These are phyloP conservation scores for Verticillium albo-atrum DNA, from an alignment of 2,329 filamentous ascomycete species.

Conservation along the genomic window DNA sequence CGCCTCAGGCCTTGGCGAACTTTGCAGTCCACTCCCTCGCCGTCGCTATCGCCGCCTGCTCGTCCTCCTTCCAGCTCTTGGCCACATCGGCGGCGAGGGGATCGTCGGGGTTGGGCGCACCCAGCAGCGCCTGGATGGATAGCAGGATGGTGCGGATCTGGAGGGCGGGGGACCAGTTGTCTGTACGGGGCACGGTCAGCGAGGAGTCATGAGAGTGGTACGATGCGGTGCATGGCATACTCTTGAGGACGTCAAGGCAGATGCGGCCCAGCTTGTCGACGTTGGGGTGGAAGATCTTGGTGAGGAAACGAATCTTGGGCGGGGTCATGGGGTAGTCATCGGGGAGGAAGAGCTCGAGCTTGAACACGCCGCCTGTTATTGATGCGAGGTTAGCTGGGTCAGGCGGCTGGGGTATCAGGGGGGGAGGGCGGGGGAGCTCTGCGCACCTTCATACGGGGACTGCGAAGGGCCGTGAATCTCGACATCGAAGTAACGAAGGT, in stretches of 20 bases:
- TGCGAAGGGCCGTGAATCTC: conserved; percentile 88
- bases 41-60: conserved; percentile 86
- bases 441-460: conserved; percentile 86
- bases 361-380: conserved; percentile 73
- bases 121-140: conserved; percentile 93
- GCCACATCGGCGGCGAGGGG: conserved; percentile 97
- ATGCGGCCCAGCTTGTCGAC: conserved; percentile 97
- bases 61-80: conserved; percentile 96
- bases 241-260: conserved; percentile 95
- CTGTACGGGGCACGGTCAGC: conserved; percentile 38
- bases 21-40: conserved; percentile 88
- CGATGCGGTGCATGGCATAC: conserved; percentile 54
- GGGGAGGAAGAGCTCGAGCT: conserved; percentile 93
- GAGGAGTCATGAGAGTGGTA: too few relatives aligned
- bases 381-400: not conserved
- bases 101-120: conserved; percentile 95
- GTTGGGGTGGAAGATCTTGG: conserved; percentile 99
- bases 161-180: conserved; percentile 97
- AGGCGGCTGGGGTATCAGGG: not conserved
- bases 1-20: conserved; percentile 57
- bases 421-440: not conserved
- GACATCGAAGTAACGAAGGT: conserved; percentile 97
- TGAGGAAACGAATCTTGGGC: conserved; percentile 96
- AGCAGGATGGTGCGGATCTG: conserved; percentile 98
- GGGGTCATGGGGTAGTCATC: conserved; percentile 99